Evolutionary conservation across 352 stramenopile species (phyloP), one percentile per base, ranked within the genome.

Genomic region (Phytophthora megakarya): DNA sequence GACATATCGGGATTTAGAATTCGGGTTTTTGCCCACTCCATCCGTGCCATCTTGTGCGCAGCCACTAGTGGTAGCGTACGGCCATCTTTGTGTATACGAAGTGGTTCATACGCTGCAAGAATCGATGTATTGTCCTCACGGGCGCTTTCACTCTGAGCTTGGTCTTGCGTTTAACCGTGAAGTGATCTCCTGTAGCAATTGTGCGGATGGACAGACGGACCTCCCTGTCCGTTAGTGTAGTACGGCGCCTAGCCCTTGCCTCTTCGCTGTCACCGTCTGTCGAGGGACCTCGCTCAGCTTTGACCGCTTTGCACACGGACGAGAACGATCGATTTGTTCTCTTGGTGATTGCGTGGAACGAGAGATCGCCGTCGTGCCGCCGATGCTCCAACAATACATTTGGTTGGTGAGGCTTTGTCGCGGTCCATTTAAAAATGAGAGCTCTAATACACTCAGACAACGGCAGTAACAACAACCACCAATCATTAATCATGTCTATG

Each of bases 51-150:
- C 43, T 54, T 62, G 40, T 61, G 52, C 1, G 52, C 52, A 5
- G 52, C 52, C 1, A 42, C 51, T 2, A 61, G 28, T 3, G 40
- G 28, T 12, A 61, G 19, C 9, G 28, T 61, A 21, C 52, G 28
- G 28, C 28, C 52, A 52, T 61, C 12, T 61, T 52, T 39, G 19
- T 61, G 23, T 62, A 62, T 8, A 50, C 38, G n/a, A 59, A 26
- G 23, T 59, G 19, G 44, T 51, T n/a, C 22, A 39, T 12, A 23
- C 26, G 44, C 48, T 37, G 32, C 0, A 55, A 13, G 0, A 45
- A 0, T 12, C 47, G 23, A 7, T 50, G 40, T 13, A 51, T 19
- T 0, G 52, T 51, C 4, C 38, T 25, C 18, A 61, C 52, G 5
- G 26, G 51, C 11, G 40, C 40, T 28, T 51, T 61, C 18, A 61